These are phyloP conservation scores for Ceriops zippeliana DNA, from an alignment of 345 rosid genomes.

Conservation along the genomic window DNA sequence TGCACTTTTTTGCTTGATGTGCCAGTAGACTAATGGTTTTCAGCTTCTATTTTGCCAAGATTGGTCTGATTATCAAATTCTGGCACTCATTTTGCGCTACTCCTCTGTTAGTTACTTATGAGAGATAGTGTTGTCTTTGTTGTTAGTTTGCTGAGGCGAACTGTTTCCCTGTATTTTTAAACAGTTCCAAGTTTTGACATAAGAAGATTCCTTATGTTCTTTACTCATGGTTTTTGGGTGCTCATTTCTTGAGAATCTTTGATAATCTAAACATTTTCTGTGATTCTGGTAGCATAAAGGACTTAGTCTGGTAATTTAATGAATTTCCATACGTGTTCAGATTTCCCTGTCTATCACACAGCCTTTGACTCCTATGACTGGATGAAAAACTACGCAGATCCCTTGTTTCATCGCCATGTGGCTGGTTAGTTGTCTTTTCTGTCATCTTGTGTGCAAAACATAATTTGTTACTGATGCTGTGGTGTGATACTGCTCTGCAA, in stretches of 20 bases:
- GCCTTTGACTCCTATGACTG: conserved; percentile 84
- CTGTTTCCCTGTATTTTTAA: no score
- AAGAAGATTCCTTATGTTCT: no score
- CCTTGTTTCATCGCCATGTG: conserved; percentile 78
- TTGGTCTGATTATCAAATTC: no score
- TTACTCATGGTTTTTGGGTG: no score
- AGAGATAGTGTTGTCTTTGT: no score
- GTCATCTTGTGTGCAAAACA: neutral
- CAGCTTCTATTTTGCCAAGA: no score
- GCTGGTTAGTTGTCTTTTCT: conserved; percentile 54
- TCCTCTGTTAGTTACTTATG: no score
- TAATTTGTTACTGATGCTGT: neutral
- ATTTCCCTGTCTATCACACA: conserved; percentile 92
- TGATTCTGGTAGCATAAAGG: neutral
- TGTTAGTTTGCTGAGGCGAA: no score
- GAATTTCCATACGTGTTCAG: conserved; percentile 31
- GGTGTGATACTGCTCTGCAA: neutral
- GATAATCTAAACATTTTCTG: neutral
- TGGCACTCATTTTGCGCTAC: no score
- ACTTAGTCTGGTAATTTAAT: conserved; percentile 3
- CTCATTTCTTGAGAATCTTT: neutral
- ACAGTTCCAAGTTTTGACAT: no score
- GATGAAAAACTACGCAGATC: conserved; percentile 72
- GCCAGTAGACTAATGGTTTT: no score
- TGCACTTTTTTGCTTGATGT: no score